Base-by-base conservation (phyloP, 2,329 filamentous ascomycete species). In the Colletotrichum melonis region DNA sequence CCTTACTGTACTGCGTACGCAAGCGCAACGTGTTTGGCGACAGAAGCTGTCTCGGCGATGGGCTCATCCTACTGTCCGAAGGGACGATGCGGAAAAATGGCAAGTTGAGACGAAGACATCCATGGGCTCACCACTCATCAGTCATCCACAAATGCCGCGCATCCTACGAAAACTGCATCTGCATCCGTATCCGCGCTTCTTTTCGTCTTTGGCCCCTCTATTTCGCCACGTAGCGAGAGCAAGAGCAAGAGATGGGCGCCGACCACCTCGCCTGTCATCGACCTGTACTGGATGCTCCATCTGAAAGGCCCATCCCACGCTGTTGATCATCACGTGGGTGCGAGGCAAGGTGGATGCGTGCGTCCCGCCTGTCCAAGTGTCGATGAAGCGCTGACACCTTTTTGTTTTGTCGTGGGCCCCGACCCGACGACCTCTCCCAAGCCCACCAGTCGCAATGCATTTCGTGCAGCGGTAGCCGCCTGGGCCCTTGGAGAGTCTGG, bases 311-410 rank as follows among this genome's bases (percentile, higher is more conserved):
- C 28, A 22, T 55, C n/a, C 52, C 52, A 30, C 42, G 59, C 16
- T 16, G 52, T 24, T 64, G 70, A 73, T 73, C 54, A 38, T 64
- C 55, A 64, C 70, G 66, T 69, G 70, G 70, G 22, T 65, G 66
- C 22, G 42, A 66, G 28, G 55, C 62, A 54, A 24, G 38, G 56
- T 16, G 6, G 16, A 56, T 35, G 56, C 42, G 12, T 55, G 67
- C 59, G 55, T 65, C n/a, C 62, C 19, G 46, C 42, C 22, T 28
- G 38, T 56, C 42, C 11, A 68, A 38, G 49, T 54, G 67, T 24
- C 67, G 38, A 26, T 65, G 52, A 52, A 58, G 35, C 22, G 46
- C 46, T 54, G 54, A 59, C 67, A 54, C 59, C 38, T 38, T 56
- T 42, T 46, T 38, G 64, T 30, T 46, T 66, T 62, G 42, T 24